Evolutionary conservation across 2,329 filamentous ascomycete genomes (phyloP).

Genomic region (Sordariomycetes sp.): DNA sequence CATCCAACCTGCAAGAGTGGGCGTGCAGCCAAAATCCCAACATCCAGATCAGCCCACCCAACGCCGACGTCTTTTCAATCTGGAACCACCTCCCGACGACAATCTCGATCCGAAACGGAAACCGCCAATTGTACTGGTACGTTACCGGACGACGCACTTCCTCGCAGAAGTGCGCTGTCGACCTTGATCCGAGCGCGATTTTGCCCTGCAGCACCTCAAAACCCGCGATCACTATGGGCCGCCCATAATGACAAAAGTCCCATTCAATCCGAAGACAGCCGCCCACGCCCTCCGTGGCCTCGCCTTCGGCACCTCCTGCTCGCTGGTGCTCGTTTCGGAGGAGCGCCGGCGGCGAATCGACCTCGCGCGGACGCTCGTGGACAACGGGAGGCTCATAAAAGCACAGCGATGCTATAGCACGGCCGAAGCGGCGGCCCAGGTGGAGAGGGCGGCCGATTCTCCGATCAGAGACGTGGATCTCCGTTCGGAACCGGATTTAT

Average conservation of each 20-base stretch:
- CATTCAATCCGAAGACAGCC: conserved; percentile 40
- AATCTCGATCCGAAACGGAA: background rate
- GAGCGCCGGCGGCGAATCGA: conserved; percentile 45
- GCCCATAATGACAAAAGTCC: conserved; percentile 3
- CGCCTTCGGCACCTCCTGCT: conserved; percentile 46
- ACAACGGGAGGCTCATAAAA: conserved; percentile 28
- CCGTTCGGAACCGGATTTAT: background rate
- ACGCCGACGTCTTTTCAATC: background rate
- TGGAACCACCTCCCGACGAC: background rate
- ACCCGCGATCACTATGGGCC: background rate
- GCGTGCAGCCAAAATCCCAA: too few species aligned
- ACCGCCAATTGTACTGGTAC: background rate
- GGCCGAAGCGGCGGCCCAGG: conserved; percentile 7
- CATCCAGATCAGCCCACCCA: conserved; percentile 1
- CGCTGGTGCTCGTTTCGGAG: conserved; percentile 42
- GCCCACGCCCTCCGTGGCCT: conserved; percentile 45
- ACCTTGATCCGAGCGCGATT: background rate
- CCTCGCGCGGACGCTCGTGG: conserved; percentile 34
- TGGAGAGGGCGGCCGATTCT: background rate
- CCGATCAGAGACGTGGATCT: background rate
- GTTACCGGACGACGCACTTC: background rate
- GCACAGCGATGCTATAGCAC: conserved; percentile 8
- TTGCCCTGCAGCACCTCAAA: background rate
- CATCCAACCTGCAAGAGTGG: too few species aligned
- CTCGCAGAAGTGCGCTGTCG: background rate